A percentile compares a stretch with the other conserved stretches of the same genome.
These are phyloP conservation scores for Aspergillus fischeri DNA, from an alignment of 2,329 filamentous ascomycete genomes.

Conservation along the genomic window DNA sequence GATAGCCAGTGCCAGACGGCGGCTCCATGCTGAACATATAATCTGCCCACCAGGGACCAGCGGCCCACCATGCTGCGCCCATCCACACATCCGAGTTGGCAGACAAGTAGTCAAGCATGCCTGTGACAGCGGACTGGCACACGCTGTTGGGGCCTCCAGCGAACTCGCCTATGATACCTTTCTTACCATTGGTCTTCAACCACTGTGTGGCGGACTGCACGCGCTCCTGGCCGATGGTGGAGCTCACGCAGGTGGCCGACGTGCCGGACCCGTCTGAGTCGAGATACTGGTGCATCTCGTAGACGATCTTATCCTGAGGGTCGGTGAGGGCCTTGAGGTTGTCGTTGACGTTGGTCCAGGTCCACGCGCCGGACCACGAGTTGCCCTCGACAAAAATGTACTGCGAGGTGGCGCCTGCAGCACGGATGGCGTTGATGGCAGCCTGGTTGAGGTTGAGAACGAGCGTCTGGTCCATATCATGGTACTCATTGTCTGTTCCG, in stretches of 20 bases:
- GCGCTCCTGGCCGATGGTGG: conserved; percentile 52
- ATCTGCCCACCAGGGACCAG: conserved; percentile 49
- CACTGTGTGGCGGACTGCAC: conserved; percentile 50
- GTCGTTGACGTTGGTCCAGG: conserved; percentile 44
- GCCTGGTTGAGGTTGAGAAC: conserved; percentile 61
- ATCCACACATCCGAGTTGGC: conserved; percentile 52
- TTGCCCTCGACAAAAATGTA: conserved; percentile 59
- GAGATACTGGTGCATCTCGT: conserved; percentile 62
- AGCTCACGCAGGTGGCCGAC: conserved; percentile 45
- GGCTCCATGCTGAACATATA: conserved; percentile 52
- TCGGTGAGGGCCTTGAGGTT: conserved; percentile 49
- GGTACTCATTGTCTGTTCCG: conserved; percentile 56
- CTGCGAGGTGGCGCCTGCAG: conserved; percentile 53
- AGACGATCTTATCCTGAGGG: conserved; percentile 51
- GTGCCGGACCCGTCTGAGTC: conserved; percentile 55
- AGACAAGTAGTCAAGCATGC: conserved; percentile 46
- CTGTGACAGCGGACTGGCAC: conserved; percentile 45
- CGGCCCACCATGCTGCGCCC: conserved; percentile 53
- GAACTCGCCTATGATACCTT: conserved; percentile 53
- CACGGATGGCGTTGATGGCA: conserved; percentile 59
- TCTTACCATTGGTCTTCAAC: conserved; percentile 51
- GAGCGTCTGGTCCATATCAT: conserved; percentile 58
- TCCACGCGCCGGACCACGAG: conserved; percentile 45
- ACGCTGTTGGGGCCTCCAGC: conserved; percentile 49
- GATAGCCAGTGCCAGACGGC: conserved; percentile 40